A percentile compares a stretch with the other conserved stretches of the same genome.
Evolutionary conservation across 106 monocot species (phyloP).

Genomic region (Dendrobium officinale): DNA sequence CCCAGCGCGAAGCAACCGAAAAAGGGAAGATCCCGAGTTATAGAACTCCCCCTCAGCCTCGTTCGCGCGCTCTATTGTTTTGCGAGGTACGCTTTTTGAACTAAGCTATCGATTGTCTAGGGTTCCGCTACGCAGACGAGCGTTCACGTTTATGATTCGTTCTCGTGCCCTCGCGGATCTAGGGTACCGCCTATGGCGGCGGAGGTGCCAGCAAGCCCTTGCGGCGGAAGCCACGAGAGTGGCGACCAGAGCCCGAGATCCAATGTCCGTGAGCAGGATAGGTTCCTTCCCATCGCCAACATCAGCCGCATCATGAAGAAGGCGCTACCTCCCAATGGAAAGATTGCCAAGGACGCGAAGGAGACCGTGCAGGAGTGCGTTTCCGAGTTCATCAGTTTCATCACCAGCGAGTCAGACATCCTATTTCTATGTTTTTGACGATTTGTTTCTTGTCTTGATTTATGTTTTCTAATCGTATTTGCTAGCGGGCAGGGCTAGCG

Average conservation of each 20-base stretch:
- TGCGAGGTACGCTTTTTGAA: not conserved
- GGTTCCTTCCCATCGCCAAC: conserved; percentile 69
- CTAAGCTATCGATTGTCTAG: not conserved
- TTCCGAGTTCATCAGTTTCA: conserved; percentile 80
- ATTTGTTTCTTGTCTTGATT: not conserved
- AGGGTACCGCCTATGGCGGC: conserved; percentile 16
- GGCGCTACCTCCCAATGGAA: conserved; percentile 54
- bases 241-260: conserved; percentile 34
- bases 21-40: not conserved
- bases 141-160: not conserved
- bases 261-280: conserved; percentile 46
- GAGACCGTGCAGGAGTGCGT: conserved; percentile 80
- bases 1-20: conserved; percentile 10
- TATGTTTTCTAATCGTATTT: not conserved
- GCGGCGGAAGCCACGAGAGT: conserved; percentile 31
- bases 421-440: not conserved
- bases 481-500: conserved; percentile 29
- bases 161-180: not conserved
- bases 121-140: not conserved
- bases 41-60: not conserved
- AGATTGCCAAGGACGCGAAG: conserved; percentile 75
- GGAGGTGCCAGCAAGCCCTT: conserved; percentile 22
- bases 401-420: conserved; percentile 57
- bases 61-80: not conserved
- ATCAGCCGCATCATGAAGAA: conserved; percentile 63